Base-by-base conservation (phyloP, 768 basidiomycete genomes). In the Termitomyces sp. region DNA sequence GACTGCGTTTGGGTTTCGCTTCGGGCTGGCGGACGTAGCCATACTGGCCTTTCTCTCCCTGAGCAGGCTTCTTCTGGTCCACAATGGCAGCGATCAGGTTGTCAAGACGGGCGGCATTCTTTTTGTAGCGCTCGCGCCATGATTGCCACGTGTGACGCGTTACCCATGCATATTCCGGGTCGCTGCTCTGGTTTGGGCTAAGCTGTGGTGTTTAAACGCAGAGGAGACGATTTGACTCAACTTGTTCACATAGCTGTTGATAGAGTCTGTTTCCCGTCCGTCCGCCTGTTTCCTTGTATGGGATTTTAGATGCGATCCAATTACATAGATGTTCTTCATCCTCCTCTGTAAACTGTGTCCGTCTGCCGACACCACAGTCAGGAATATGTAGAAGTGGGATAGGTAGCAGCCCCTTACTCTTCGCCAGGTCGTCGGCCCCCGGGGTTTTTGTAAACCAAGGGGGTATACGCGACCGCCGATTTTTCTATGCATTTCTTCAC, bases 51-150 rank as follows among this genome's bases (percentile, higher is more conserved):
- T 91, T 89, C 68, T 88, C 87, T 23, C 88, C 89, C 9, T 77
- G 80, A 1, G 69, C 69, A 2, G 87, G 85, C 62, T 84, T 86
- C 66, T 82, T 88, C 66, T 84, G 77, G 28, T 82, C 84, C 1
- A 92, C 88, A 12, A 91, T 83, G 5, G 73, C 72, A 1, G 81
- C 69, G 52, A 93, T 91, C 53, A 81, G 70, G 11, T 64, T 64
- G 64, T 92, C 89, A 38, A 92, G 76, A 10, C 89, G 82, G 7
- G 71, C 66, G 0, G 87, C 74, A 58, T 93, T 87, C 70, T 92
- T 92, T 75, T 92, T 91, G 73, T 93, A 93, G 30, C 91, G 78
- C 65, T 93, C 90, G 28, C 91, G 81, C 90, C 90, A 93, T 15
- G 90, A 93, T 61, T 91, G 89, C 90, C 90, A 93, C 2, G 89